Percentiles rank a stretch among this genome's conserved stretches.
Evolutionary conservation across 345 rosid genomes (phyloP).

Genomic region (Boechera retrofracta): DNA sequence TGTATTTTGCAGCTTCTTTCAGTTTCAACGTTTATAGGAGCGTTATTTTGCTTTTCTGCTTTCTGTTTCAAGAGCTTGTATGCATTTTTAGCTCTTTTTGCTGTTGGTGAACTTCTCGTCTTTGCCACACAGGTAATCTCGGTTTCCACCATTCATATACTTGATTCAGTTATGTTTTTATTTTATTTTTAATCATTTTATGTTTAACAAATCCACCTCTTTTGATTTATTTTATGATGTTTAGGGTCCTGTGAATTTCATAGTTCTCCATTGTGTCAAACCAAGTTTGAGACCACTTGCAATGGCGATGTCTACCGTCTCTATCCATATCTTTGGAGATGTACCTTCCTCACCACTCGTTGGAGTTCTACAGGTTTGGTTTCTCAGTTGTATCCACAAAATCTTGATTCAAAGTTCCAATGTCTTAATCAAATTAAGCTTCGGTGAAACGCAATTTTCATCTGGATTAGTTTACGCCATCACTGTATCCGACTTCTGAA

Average conservation of each 20-base stretch:
- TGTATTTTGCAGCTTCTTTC: constrained; percentile 78
- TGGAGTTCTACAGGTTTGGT: constrained; percentile 86
- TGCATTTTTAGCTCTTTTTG: constrained; percentile 74
- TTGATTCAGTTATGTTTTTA: neutral
- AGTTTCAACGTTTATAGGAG: constrained; percentile 70
- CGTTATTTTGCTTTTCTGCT: constrained; percentile 77
- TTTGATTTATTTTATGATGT: constrained; percentile 27
- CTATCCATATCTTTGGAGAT: constrained; percentile 95
- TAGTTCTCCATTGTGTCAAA: constrained; percentile 85
- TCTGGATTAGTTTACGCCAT: constrained; percentile 8
- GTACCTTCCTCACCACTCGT: constrained; percentile 99
- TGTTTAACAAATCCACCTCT: neutral
- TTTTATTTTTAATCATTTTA: neutral
- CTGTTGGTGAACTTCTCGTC: constrained; percentile 84
- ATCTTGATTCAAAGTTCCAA: constrained; percentile 4
- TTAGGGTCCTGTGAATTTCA: constrained; percentile 94
- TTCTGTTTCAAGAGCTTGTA: constrained; percentile 90
- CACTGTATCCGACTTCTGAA: neutral
- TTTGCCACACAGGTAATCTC: constrained; percentile 85
- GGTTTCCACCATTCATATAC: constrained; percentile 6
- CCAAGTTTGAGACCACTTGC: constrained; percentile 94
- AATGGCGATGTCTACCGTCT: constrained; percentile 96
- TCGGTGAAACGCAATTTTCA: neutral
- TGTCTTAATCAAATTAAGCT: constrained; percentile 15
- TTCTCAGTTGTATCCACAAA: constrained; percentile 12